These are phyloP conservation scores for Hawksworthiomyces lignivorus DNA, from an alignment of 2,329 filamentous ascomycete species.

Conservation along the genomic window DNA sequence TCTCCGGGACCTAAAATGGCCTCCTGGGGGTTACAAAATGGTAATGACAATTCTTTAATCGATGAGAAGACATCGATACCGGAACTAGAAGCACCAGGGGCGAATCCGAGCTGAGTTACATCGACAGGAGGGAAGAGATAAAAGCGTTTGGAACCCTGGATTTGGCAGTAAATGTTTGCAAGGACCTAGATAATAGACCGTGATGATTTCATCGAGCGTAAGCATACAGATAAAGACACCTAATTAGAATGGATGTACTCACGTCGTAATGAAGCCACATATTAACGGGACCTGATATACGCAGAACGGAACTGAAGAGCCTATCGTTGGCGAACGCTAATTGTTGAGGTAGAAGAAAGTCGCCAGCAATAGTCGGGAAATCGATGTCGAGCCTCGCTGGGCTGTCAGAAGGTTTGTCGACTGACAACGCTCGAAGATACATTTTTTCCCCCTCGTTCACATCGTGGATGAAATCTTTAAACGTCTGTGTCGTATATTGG, in stretches of 20 bases:
- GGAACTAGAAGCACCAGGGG: slow-evolving; percentile 73
- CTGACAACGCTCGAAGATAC: slow-evolving; percentile 74
- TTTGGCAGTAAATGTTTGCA: slow-evolving; percentile 78
- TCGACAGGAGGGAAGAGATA: slow-evolving; percentile 74
- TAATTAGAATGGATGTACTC: slow-evolving; percentile 20
- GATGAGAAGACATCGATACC: slow-evolving; percentile 61
- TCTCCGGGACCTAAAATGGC: slow-evolving; percentile 63
- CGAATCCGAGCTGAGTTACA: slow-evolving; percentile 60
- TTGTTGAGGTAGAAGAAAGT: slow-evolving; percentile 61
- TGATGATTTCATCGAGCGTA: neutral
- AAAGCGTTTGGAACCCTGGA: slow-evolving; percentile 64
- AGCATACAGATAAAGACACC: neutral
- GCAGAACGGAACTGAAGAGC: slow-evolving; percentile 68
- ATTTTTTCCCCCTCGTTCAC: slow-evolving; percentile 52
- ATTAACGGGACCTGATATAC: slow-evolving; percentile 70
- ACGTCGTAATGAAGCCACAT: slow-evolving; percentile 92
- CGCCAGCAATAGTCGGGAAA: slow-evolving; percentile 59
- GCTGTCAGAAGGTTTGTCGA: slow-evolving; percentile 56
- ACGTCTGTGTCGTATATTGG: slow-evolving; percentile 59
- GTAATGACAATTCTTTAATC: slow-evolving; percentile 31
- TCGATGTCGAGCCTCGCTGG: slow-evolving; percentile 65
- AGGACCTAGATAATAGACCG: too few species aligned
- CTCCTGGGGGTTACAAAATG: slow-evolving; percentile 55
- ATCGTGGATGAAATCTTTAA: slow-evolving; percentile 58
- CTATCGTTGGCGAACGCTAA: slow-evolving; percentile 53